A percentile compares a stretch with the other conserved stretches of the same genome.
Conservation (phyloP, 2,329 filamentous ascomycete species). For the Diaporthe capsici region DNA sequence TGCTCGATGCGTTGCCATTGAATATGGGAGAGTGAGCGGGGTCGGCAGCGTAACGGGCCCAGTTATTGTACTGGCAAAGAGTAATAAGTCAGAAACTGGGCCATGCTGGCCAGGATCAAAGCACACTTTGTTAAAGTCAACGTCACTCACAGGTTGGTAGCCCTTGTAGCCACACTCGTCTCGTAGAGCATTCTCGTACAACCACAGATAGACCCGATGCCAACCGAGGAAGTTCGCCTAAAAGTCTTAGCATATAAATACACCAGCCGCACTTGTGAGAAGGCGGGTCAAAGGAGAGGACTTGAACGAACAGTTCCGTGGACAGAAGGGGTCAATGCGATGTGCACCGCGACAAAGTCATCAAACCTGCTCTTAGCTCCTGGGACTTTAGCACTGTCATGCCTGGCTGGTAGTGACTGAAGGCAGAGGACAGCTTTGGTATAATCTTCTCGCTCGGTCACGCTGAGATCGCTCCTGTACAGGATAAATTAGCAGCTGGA, state of each 20-base stretch:
- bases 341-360: conserved; percentile 28
- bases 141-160: conserved; percentile 24
- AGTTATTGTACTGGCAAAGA: conserved; percentile 22
- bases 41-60: conserved; percentile 25
- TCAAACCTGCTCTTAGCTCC: conserved; percentile 32
- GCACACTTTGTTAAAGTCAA: too few species aligned
- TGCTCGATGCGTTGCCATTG: conserved; percentile 31
- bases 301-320: conserved; percentile 18
- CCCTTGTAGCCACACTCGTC: conserved; percentile 38
- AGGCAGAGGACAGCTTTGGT: conserved; percentile 31
- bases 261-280: too few species aligned
- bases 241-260: background rate
- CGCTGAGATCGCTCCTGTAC: conserved; percentile 16
- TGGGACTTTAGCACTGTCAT: background rate
- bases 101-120: background rate
- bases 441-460: conserved; percentile 21
- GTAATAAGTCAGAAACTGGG: background rate
- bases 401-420: conserved; percentile 9
- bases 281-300: too few species aligned
- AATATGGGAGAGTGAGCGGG: conserved; percentile 25
- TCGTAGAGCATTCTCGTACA: conserved; percentile 31
- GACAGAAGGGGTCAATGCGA: background rate
- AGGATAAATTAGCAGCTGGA: background rate
- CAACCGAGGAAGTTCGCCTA: conserved; percentile 37
- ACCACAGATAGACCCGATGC: conserved; percentile 24